Conservation (phyloP, 2,329 filamentous ascomycete species). For the Calonectria pseudoturangicola region DNA sequence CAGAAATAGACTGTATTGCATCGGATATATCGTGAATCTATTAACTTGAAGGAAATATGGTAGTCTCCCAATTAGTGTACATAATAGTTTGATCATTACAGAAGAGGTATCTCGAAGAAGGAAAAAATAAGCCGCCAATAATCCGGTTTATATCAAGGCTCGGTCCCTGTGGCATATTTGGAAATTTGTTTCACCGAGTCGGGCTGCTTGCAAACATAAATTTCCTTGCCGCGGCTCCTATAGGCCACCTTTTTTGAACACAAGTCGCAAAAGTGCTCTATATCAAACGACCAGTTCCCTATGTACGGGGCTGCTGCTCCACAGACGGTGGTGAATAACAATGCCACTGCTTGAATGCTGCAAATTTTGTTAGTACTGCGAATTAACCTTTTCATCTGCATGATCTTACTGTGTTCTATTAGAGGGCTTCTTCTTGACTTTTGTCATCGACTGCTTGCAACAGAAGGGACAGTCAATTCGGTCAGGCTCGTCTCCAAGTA, state of each 20-base stretch:
- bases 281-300: constrained; percentile 34
- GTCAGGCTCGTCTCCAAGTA: constrained; percentile 41
- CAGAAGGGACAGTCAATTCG: constrained; percentile 42
- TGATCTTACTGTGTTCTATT: constrained; percentile 38
- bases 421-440: constrained; percentile 38
- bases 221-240: constrained; percentile 34
- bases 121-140: background rate
- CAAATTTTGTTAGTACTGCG: background rate
- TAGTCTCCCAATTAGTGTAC: constrained; percentile 13
- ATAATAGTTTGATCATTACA: constrained; percentile 12
- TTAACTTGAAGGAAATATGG: background rate
- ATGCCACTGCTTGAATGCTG: constrained; percentile 33
- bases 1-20: background rate
- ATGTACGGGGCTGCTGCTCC: constrained; percentile 29
- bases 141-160: constrained; percentile 14
- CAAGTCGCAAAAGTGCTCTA: constrained; percentile 35
- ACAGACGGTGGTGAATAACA: constrained; percentile 32
- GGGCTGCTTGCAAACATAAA: constrained; percentile 39
- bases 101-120: constrained; percentile 6
- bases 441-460: constrained; percentile 22
- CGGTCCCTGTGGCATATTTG: constrained; percentile 25
- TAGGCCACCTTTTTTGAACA: constrained; percentile 38
- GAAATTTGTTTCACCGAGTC: constrained; percentile 16
- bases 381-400: background rate
- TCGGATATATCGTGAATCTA: constrained; percentile 7